A percentile compares a stretch with the other conserved stretches of the same genome.
These are phyloP conservation scores for Salix caprea DNA, from an alignment of 345 rosid species.

Conservation along the genomic window DNA sequence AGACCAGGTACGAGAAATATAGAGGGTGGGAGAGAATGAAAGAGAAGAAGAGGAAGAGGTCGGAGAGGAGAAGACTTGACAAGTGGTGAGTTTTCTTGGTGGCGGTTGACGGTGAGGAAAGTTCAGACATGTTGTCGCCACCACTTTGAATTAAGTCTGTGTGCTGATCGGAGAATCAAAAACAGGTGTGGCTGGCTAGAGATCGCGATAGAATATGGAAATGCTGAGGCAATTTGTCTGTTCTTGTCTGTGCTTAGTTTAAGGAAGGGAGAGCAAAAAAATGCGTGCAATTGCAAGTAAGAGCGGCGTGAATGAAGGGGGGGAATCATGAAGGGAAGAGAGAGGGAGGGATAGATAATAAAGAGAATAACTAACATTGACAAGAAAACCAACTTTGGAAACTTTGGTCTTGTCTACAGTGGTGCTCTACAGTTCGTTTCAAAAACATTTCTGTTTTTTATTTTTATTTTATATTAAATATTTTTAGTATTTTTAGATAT, in stretches of 20 bases:
- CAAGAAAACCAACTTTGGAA: conserved; percentile 39
- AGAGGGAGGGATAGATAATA: conserved; percentile 10
- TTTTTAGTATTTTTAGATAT: too few relatives aligned
- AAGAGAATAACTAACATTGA: conserved; percentile 16
- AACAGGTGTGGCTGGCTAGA: neutral
- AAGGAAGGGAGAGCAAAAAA: conserved; percentile 14
- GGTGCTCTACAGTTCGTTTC: too few relatives aligned
- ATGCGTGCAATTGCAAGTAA: conserved; percentile 24
- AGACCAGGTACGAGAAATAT: conserved; percentile 37
- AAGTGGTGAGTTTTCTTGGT: conserved; percentile 33
- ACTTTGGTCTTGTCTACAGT: conserved; percentile 22
- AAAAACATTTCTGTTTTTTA: too few relatives aligned
- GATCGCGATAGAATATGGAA: conserved; percentile 14
- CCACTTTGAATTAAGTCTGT: neutral
- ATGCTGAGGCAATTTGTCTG: conserved; percentile 4
- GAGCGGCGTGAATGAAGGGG: conserved; percentile 63
- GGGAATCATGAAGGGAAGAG: conserved; percentile 2
- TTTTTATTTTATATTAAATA: too few relatives aligned
- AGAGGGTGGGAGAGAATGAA: conserved; percentile 58
- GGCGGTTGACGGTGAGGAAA: conserved; percentile 29
- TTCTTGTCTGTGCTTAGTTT: conserved; percentile 17
- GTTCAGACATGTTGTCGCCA: conserved; percentile 44
- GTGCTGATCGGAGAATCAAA: neutral
- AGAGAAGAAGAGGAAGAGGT: conserved; percentile 44
- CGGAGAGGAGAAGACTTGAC: conserved; percentile 44